Evolutionary conservation across 257 asterid genomes (phyloP).

Genomic region (Nicotiana tomentosiformis): DNA sequence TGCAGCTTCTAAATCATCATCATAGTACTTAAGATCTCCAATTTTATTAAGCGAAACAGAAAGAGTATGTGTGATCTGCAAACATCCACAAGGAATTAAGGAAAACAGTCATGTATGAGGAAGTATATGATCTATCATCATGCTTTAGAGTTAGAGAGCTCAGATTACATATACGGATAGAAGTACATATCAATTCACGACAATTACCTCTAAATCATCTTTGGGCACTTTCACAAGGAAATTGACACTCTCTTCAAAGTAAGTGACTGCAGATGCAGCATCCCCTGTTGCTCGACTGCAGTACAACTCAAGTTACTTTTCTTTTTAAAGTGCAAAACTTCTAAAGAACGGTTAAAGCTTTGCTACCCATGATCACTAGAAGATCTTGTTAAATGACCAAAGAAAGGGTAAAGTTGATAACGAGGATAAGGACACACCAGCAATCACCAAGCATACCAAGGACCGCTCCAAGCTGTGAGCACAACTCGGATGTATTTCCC

Average conservation of each 20-base stretch:
- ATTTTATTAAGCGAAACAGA: slow-evolving; percentile 89
- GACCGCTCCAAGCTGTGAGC: slow-evolving; percentile 96
- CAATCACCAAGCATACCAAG: slow-evolving; percentile 97
- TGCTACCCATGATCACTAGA: background rate
- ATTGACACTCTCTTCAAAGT: slow-evolving; percentile 78
- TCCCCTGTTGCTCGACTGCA: slow-evolving; percentile 80
- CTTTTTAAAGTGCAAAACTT: background rate
- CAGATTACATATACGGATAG: background rate
- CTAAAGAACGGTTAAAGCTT: background rate
- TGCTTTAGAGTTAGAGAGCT: background rate
- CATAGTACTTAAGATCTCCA: slow-evolving; percentile 86
- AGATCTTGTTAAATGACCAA: background rate
- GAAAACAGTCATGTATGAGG: slow-evolving; percentile 3
- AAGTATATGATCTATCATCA: slow-evolving; percentile 1
- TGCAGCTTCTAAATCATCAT: slow-evolving; percentile 70
- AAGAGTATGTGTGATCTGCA: slow-evolving; percentile 80
- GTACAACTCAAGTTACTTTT: slow-evolving; percentile 9
- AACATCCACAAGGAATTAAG: slow-evolving; percentile 4
- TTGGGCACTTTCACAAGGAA: slow-evolving; percentile 66
- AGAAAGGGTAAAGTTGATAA: background rate
- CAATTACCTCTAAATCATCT: slow-evolving; percentile 69
- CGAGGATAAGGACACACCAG: slow-evolving; percentile 45
- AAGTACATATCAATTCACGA: slow-evolving; percentile 1
- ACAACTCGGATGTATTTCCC: slow-evolving; percentile 74
- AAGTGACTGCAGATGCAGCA: slow-evolving; percentile 67